Evolutionary conservation across 306 rosid genomes (phyloP).

Genomic region (Prunus davidiana): DNA sequence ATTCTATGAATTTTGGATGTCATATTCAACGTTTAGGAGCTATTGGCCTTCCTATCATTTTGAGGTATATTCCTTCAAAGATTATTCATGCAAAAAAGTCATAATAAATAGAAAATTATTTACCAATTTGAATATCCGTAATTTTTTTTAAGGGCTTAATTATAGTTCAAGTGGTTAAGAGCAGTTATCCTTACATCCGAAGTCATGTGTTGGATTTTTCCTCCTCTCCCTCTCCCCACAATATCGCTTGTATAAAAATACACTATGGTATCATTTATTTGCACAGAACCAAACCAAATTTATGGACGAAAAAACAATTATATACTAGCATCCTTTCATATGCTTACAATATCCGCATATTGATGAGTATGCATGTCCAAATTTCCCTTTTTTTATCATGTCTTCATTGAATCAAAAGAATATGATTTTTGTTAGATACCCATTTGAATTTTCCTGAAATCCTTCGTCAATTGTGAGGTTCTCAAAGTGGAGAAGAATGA

Average conservation of each 20-base stretch:
- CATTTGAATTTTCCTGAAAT: slow-evolving; percentile 35
- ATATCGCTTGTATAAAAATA: neutral
- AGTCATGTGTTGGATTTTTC: too few species aligned
- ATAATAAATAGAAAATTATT: too few species aligned
- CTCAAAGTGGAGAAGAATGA: slow-evolving; percentile 31
- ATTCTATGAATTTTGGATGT: slow-evolving; percentile 9
- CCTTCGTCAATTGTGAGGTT: slow-evolving; percentile 41
- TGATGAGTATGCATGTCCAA: slow-evolving; percentile 32
- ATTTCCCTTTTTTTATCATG: slow-evolving; percentile 39
- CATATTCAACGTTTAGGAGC: slow-evolving; percentile 2
- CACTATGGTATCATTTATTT: neutral
- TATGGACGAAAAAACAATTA: neutral
- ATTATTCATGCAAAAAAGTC: too few species aligned
- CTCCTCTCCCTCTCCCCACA: too few species aligned
- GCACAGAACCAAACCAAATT: slow-evolving; percentile 12
- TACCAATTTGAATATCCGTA: too few species aligned
- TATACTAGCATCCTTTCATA: neutral
- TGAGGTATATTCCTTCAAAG: too few species aligned
- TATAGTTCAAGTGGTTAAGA: too few species aligned
- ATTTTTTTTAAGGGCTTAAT: accelerated
- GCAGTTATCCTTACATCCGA: too few species aligned
- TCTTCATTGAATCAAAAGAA: slow-evolving; percentile 48
- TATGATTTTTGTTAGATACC: slow-evolving; percentile 42
- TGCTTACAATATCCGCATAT: slow-evolving; percentile 7
- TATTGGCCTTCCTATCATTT: neutral